Base-by-base conservation (phyloP, 2,329 filamentous ascomycete genomes). In the Botrytis aclada region DNA sequence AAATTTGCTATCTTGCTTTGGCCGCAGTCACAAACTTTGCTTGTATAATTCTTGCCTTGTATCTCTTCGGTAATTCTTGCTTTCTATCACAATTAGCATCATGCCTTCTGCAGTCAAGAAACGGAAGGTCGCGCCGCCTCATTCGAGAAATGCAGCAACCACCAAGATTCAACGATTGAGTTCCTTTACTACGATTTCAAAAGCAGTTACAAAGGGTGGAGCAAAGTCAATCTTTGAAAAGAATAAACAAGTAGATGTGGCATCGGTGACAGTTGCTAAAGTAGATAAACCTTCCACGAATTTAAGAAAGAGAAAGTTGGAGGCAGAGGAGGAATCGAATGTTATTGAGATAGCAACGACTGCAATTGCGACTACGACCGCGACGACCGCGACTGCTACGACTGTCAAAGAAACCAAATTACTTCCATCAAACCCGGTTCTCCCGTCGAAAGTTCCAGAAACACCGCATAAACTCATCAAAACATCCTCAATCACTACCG, bases 131-230 rank as follows among this genome's bases (percentile, higher is more conserved):
- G 32, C 74, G 45, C 72, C 75, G 54, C 71, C 76, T 10, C 71
- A 70, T 8, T 39, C 75, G 45, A 75, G 51, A 70, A 76, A 60
- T 51, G 72, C 73, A 41, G 32, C 73, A 62, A 73, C 76, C 37
- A 71, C 47, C 37, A 74, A 63, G 47, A 65, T 74, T 63, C 69
- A 81, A 77, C 75, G 75, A n/a, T 83, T 86, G 64, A 81, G 82
- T 75, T 80, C 79, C 73, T 86, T 85, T 75, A 80, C 83, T 73
- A 82, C 81, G 76, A 78, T 84, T 73, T 83, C 82, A 63, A 85
- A 86, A 76, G 81, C 83, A 56, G 74, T 71, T 72, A 81, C 80
- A 22, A 81, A 80, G 29, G 71, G 77, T n/a, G 72, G 77, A 66
- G 69, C 77, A 34, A 81, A 81, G 70, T 70, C 77, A 25, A 77